These are phyloP conservation scores for Tulasnella sp. DNA, from an alignment of 768 basidiomycete genomes.

Conservation along the genomic window DNA sequence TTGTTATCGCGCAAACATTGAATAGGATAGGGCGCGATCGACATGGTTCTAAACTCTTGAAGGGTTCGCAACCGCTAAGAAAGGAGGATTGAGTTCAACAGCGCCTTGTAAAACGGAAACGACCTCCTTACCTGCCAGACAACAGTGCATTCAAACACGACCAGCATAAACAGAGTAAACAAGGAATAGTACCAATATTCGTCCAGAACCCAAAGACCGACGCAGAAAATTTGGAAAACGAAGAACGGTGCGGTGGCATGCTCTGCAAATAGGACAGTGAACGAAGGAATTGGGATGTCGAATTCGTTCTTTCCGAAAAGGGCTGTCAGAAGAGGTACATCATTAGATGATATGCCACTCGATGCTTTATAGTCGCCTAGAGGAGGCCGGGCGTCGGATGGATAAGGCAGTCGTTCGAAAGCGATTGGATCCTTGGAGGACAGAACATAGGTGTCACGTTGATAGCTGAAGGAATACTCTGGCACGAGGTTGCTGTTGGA, in stretches of 20 bases:
- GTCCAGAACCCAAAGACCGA: constrained; percentile 94
- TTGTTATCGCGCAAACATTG: constrained; percentile 71
- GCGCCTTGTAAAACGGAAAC: not conserved
- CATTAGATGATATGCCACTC: constrained; percentile 49
- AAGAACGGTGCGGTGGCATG: constrained; percentile 99
- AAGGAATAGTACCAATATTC: constrained; percentile 98
- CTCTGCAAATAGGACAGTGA: constrained; percentile 85
- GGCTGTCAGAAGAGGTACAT: constrained; percentile 50
- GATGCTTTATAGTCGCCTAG: constrained; percentile 55
- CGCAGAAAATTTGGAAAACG: constrained; percentile 98
- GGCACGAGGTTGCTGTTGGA: constrained; percentile 45
- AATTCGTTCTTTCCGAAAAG: constrained; percentile 94
- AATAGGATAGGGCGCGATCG: constrained; percentile 84
- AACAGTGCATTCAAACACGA: constrained; percentile 98
- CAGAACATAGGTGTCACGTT: constrained; percentile 86
- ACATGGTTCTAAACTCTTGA: constrained; percentile 96
- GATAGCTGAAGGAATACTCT: constrained; percentile 86
- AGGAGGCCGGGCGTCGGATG: constrained; percentile 65
- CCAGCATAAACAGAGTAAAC: constrained; percentile 97
- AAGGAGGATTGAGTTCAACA: not conserved
- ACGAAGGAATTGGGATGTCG: constrained; percentile 94
- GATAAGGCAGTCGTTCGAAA: constrained; percentile 84
- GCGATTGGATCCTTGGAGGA: constrained; percentile 49
- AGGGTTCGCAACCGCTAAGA: constrained; percentile 88
- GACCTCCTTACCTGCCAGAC: constrained; percentile 81